Percentiles rank a stretch among this genome's conserved stretches.
Evolutionary conservation across 805 yeast genomes (phyloP).

Genomic region (Pichia paraexigua): DNA sequence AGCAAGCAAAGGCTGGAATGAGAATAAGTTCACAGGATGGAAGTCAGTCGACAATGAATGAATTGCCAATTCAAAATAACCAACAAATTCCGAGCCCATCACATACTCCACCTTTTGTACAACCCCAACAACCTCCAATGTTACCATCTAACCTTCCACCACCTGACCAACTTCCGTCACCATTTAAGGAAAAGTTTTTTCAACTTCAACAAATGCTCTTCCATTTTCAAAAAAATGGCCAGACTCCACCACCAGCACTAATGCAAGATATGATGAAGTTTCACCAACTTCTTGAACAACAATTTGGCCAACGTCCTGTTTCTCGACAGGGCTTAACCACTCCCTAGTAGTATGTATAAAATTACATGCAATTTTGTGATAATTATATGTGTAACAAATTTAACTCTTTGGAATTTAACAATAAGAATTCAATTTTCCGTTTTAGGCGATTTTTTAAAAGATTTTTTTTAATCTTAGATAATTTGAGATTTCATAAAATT

Average conservation of each 20-base stretch:
- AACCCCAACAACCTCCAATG: conserved; percentile 1
- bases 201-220: conserved; percentile 9
- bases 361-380: background rate
- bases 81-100: background rate
- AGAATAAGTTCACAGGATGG: background rate
- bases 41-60: background rate
- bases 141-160: conserved; percentile 7
- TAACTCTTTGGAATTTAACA: background rate
- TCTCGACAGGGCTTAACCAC: background rate
- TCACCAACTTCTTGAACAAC: conserved; percentile 6
- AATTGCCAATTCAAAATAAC: background rate
- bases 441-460: background rate
- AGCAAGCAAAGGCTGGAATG: background rate
- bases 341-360: background rate
- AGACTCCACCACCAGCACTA: conserved; percentile 14
- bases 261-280: conserved; percentile 12
- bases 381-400: background rate
- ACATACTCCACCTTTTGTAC: background rate
- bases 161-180: conserved; percentile 14
- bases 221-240: conserved; percentile 12
- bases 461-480: background rate
- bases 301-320: background rate
- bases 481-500: background rate
- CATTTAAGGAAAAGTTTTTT: conserved; percentile 7
- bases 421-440: background rate